Conservation (phyloP, 495 filamentous ascomycete genomes). For the Hyphodiscus hymeniophilus region DNA sequence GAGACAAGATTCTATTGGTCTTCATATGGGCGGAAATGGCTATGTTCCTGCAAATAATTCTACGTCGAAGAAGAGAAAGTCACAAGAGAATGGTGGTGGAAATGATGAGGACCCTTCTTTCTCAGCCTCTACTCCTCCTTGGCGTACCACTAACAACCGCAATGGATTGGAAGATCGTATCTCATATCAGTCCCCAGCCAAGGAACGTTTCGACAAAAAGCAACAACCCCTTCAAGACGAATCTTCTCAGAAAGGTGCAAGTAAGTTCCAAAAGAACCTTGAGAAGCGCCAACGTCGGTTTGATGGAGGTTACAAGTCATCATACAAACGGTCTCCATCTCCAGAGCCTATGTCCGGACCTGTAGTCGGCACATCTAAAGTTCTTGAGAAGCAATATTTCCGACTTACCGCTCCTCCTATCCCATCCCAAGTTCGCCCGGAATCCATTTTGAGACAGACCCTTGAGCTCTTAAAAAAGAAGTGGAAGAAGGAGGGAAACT, state of each 20-base stretch:
- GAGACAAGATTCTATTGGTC: slow-evolving; percentile 22
- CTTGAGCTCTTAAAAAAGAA: slow-evolving; percentile 85
- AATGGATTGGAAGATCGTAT: slow-evolving; percentile 70
- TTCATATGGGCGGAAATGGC: slow-evolving; percentile 10
- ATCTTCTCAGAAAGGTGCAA: slow-evolving; percentile 42
- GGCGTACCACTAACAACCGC: slow-evolving; percentile 59
- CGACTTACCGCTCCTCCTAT: slow-evolving; percentile 85
- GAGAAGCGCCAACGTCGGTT: slow-evolving; percentile 87
- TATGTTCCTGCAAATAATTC: background rate
- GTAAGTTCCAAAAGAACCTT: slow-evolving; percentile 83
- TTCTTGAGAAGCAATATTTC: slow-evolving; percentile 90
- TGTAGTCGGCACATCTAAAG: slow-evolving; percentile 74
- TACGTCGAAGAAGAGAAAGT: slow-evolving; percentile 67
- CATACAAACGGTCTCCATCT: slow-evolving; percentile 50
- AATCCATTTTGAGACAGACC: slow-evolving; percentile 69
- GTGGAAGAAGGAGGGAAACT: slow-evolving; percentile 91
- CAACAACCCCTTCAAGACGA: slow-evolving; percentile 25
- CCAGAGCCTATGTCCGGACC: slow-evolving; percentile 61
- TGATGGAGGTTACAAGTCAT: slow-evolving; percentile 56
- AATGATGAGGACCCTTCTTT: slow-evolving; percentile 29
- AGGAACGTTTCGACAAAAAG: slow-evolving; percentile 47
- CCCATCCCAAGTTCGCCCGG: slow-evolving; percentile 79
- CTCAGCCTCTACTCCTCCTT: slow-evolving; percentile 49
- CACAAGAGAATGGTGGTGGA: slow-evolving; percentile 44
- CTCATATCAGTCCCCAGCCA: slow-evolving; percentile 37